Evolutionary conservation across 495 filamentous ascomycete species (phyloP), one percentile per base, ranked within the genome.

Genomic region (Penicillium cosmopolitanum): DNA sequence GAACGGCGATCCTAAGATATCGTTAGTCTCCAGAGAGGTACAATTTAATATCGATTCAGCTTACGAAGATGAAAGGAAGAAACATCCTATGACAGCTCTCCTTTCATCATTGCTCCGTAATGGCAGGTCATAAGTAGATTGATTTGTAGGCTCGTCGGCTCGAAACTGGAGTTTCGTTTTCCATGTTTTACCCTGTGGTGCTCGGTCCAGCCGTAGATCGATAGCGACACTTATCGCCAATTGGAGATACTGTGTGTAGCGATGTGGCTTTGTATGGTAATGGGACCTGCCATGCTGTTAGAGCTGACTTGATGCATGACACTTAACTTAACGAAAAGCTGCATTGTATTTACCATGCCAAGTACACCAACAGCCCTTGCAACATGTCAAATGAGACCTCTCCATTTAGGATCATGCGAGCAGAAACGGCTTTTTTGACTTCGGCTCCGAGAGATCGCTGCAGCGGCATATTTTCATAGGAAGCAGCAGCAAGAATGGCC

Each of bases 351-450:
- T 33, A 77, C 68, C 72, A 82, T 10, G 79, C 80, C 16, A 83
- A 60, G 46, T 77, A 72, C 2, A 82, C 62, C 11, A 81, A 61
- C 19, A 82, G 70, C 15, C 80, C 78, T 66, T 80, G 74, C 11
- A 84, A 72, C 16, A 81, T 62, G 40, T 84, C 80, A 40, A 84
- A 62, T 25, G 75, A 80, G 16, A 77, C 66, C 44, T 82, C 76
- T 6, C 73, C 73, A 35, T 75, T 72, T 51, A 82, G 56, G 13
- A 82, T 62, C 68, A 84, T 77, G 21, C 72, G 70, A 25, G 76
- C 71, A 21, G 75, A 61, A 50, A 80, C 61, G 40, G 70, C 65
- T 54, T 63, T 70, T 60, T 79, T 75, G 23, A 82, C 61, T 34
- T 69, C 68, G 15, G 60, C 66, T 25, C 74, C 74, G 51, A 78